Conservation (phyloP, 1,284 basidiomycete genomes). For the Tilletia walkeri region DNA sequence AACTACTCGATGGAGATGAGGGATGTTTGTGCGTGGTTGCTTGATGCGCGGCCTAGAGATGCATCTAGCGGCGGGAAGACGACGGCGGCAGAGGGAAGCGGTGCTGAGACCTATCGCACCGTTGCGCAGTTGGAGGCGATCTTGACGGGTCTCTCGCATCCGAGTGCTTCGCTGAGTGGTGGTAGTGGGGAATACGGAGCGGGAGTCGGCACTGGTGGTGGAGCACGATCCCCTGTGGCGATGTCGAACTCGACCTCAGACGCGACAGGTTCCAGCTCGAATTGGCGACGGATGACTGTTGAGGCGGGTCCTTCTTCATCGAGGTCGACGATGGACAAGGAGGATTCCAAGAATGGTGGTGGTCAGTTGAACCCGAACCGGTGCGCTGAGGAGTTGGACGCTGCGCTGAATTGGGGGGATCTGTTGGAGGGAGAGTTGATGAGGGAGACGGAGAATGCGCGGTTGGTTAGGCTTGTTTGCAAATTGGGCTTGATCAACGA, state of each 20-base stretch:
- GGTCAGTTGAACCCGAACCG: constrained; percentile 62
- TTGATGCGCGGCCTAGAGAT: constrained; percentile 48
- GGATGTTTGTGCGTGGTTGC: constrained; percentile 73
- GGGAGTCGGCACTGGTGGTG: not conserved
- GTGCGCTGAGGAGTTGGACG: constrained; percentile 77
- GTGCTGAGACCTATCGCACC: not conserved
- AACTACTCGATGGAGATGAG: constrained; percentile 79
- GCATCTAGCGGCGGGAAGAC: too few relatives aligned
- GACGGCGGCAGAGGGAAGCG: not conserved
- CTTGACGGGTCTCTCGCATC: not conserved
- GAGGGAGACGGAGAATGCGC: constrained; percentile 91
- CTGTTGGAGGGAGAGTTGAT: constrained; percentile 78
- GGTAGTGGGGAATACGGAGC: not conserved
- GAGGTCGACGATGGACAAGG: too few relatives aligned
- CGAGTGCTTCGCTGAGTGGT: not conserved
- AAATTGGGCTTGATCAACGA: constrained; percentile 99
- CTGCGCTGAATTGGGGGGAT: constrained; percentile 74
- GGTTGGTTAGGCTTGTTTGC: constrained; percentile 83
- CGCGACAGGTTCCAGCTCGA: not conserved
- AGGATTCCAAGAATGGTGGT: constrained; percentile 66
- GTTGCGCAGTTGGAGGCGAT: constrained; percentile 1
- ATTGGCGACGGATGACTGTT: not conserved
- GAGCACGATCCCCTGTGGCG: too few relatives aligned
- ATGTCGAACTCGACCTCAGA: not conserved
- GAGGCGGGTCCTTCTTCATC: not conserved